Evolutionary conservation across 768 basidiomycete species (phyloP), one percentile per base, ranked within the genome.

Genomic region (Kwoniella dendrophila): DNA sequence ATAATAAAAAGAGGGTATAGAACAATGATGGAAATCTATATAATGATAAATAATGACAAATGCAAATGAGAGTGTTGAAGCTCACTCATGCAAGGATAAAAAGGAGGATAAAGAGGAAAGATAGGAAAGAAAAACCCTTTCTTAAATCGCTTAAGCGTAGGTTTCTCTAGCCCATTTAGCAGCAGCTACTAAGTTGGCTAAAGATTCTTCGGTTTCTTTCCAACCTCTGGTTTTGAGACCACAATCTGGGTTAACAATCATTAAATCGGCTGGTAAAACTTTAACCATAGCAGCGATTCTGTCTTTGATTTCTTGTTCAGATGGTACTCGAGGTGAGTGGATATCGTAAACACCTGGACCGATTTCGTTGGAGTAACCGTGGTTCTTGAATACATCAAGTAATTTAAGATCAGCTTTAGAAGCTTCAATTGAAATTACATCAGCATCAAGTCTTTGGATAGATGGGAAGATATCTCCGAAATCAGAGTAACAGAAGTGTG

Each of bases 391-490:
- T 73, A 92, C 93, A 66, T 87, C 85, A 75, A 99, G 83, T 63
- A 99, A 85, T 84, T 98, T 98, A 88, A 98, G 88, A 85, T 97
- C 94, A 73, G 88, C 88, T 89, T 98, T 97, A 68, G 92, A 95
- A 49, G 93, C 92, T 81, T 97, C 94, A 77, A 97, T 96, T 55
- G 93, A 95, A 83, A 99, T 98, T 80, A 96, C 92, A 79, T 99
- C 96, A 68, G 94, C 93, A 74, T 99, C 96, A 63, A 99, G 88
- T 68, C 88, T 87, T 81, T 94, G 88, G 79, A 98, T 96, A 63
- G 90, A 94, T 30, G 90, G 87, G 90, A 97, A 97, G 83, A 97
- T 97, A 79, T 96, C 92, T 82, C 89, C 90, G 79, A 97, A 98
- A 84, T 97, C 94, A 59, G 94, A 97, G 79, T 80, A 81, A 66